Percentiles rank a stretch among this genome's conserved stretches.
These are phyloP conservation scores for Hericium rajendrae DNA, from an alignment of 768 basidiomycete genomes.

Conservation along the genomic window DNA sequence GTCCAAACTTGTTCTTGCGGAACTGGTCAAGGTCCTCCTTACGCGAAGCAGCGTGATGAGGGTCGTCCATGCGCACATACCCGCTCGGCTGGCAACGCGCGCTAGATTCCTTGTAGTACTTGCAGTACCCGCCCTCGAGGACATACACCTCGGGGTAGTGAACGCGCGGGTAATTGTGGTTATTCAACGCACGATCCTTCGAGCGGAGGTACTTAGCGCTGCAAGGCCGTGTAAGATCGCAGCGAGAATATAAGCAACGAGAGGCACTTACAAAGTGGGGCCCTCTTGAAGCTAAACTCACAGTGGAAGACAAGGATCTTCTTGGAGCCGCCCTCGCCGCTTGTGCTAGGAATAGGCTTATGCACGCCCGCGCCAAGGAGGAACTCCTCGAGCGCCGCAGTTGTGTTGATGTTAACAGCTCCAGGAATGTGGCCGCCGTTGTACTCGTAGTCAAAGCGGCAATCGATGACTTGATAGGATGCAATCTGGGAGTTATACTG, in stretches of 20 bases:
- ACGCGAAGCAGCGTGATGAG: conserved; percentile 68
- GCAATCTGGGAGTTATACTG: conserved; percentile 54
- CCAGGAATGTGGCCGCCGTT: conserved; percentile 87
- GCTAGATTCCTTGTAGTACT: conserved; percentile 65
- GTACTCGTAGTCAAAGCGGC: conserved; percentile 96
- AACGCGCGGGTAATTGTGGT: conserved; percentile 82
- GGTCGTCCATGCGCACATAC: conserved; percentile 95
- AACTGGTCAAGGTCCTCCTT: conserved; percentile 87
- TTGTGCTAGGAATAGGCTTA: conserved; percentile 59
- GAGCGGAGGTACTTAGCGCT: conserved; percentile 93
- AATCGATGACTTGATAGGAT: conserved; percentile 81
- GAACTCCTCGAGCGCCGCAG: conserved; percentile 68
- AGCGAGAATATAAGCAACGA: background rate
- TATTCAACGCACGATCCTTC: conserved; percentile 82
- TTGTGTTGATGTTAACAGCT: conserved; percentile 86
- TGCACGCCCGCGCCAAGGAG: conserved; percentile 49
- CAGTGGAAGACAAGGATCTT: conserved; percentile 94
- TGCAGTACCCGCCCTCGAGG: conserved; percentile 91
- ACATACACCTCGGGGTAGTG: conserved; percentile 97
- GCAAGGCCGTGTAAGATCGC: background rate
- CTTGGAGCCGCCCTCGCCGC: conserved; percentile 66
- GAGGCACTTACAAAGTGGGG: conserved; percentile 77
- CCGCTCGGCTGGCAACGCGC: conserved; percentile 68
- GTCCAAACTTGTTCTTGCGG: conserved; percentile 78
- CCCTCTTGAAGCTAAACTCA: conserved; percentile 92